Percentiles rank a stretch among this genome's conserved stretches.
Conservation (phyloP, 345 rosid genomes). For the Microcos paniculata region DNA sequence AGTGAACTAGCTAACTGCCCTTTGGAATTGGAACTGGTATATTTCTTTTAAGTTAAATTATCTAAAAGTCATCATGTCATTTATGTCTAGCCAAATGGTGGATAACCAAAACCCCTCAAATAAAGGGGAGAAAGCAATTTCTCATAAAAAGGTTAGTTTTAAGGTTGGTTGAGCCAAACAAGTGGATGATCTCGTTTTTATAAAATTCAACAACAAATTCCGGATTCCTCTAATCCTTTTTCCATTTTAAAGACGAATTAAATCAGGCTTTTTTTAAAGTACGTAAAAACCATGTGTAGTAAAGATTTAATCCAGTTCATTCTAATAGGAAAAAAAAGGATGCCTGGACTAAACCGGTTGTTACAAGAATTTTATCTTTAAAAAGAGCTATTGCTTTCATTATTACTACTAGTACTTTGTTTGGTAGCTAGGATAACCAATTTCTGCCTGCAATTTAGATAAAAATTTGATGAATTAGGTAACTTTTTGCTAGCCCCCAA, state of each 20-base stretch:
- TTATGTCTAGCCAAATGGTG: background rate
- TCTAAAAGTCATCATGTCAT: constrained; percentile 1
- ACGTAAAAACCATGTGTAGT: background rate
- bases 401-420: background rate
- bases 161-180: background rate
- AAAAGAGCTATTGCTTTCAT: background rate
- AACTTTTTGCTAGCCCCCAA: background rate
- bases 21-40: constrained; percentile 9
- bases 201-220: background rate
- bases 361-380: background rate
- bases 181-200: background rate
- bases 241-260: background rate
- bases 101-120: constrained; percentile 6
- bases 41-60: background rate
- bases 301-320: background rate
- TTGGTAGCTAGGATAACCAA: background rate
- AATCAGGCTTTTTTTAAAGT: background rate
- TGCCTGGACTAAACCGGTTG: background rate
- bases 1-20: constrained; percentile 42
- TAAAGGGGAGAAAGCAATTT: background rate
- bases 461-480: background rate
- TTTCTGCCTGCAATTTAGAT: background rate
- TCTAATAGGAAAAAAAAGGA: background rate
- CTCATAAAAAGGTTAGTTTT: background rate
- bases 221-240: background rate